Evolutionary conservation across 805 yeast genomes (phyloP).

Genomic region (Saccharomycopsis schoenii): DNA sequence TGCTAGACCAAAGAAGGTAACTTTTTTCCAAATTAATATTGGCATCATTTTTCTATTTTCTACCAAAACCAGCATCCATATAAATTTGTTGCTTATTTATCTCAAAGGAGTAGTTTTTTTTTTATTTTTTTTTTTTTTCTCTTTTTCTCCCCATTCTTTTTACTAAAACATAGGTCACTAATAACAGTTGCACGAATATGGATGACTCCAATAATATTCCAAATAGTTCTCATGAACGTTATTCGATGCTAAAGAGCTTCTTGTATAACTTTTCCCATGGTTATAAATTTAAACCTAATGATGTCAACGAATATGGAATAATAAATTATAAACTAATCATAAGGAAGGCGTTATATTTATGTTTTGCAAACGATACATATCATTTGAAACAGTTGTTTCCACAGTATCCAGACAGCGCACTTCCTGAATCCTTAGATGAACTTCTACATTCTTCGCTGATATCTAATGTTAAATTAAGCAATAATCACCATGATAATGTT

Average conservation of each 20-base stretch:
- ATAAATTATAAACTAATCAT: not conserved
- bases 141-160: not conserved
- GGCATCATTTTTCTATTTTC: too few relatives aligned
- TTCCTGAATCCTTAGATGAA: slow-evolving; percentile 19
- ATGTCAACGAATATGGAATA: not conserved
- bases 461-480: too few relatives aligned
- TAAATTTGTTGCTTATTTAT: too few relatives aligned
- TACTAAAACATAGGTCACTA: too few relatives aligned
- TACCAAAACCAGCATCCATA: too few relatives aligned
- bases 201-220: not conserved
- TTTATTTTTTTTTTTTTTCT: too few relatives aligned
- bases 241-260: not conserved
- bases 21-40: too few relatives aligned
- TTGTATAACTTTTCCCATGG: not conserved
- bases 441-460: slow-evolving; percentile 13
- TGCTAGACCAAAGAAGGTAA: too few relatives aligned
- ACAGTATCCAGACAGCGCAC: slow-evolving; percentile 15
- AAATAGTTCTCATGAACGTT: not conserved
- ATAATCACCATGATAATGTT: too few relatives aligned
- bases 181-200: not conserved
- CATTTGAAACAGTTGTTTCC: slow-evolving; percentile 29
- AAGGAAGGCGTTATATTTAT: slow-evolving; percentile 25
- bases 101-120: too few relatives aligned
- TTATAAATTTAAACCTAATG: not conserved
- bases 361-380: slow-evolving; percentile 31